Conservation (phyloP, 169 alveolate genomes). For the Cryptosporidium bovis region DNA sequence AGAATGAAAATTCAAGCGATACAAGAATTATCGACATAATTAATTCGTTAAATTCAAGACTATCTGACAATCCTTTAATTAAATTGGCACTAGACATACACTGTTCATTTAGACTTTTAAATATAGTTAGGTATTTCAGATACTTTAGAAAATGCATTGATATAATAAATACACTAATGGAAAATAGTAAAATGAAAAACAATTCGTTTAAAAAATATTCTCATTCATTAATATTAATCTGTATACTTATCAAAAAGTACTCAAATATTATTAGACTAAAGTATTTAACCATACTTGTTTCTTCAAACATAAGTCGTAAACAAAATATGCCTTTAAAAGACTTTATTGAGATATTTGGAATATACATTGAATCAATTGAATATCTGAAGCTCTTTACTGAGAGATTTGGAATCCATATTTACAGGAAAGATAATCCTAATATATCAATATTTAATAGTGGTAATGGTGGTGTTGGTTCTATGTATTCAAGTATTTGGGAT, state of each 20-base stretch:
- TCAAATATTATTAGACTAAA: slow-evolving; percentile 55
- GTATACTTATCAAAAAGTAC: slow-evolving; percentile 47
- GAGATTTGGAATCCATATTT: slow-evolving; percentile 39
- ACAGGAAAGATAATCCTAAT: slow-evolving; percentile 15
- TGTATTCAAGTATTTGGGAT: no score
- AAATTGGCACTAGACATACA: slow-evolving; percentile 73
- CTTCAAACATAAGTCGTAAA: slow-evolving; percentile 34
- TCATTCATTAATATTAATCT: slow-evolving; percentile 37
- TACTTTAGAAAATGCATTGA: slow-evolving; percentile 58
- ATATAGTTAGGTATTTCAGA: slow-evolving; percentile 48
- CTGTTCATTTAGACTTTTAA: slow-evolving; percentile 41
- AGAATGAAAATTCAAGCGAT: slow-evolving; percentile 74
- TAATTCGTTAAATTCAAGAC: slow-evolving; percentile 76
- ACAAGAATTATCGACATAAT: slow-evolving; percentile 80
- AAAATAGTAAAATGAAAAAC: not conserved
- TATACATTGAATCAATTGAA: slow-evolving; percentile 41
- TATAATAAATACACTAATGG: not conserved
- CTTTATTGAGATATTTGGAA: slow-evolving; percentile 62
- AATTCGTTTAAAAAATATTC: slow-evolving; percentile 2
- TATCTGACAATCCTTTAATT: slow-evolving; percentile 57
- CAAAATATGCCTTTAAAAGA: slow-evolving; percentile 35
- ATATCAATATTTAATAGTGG: not conserved
- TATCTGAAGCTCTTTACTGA: slow-evolving; percentile 36
- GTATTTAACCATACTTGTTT: slow-evolving; percentile 24
- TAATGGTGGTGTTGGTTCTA: not conserved